phyloP scores from a whole-genome alignment of 2,329 filamentous ascomycete genomes.

The Talaromyces marneffei region DNA sequence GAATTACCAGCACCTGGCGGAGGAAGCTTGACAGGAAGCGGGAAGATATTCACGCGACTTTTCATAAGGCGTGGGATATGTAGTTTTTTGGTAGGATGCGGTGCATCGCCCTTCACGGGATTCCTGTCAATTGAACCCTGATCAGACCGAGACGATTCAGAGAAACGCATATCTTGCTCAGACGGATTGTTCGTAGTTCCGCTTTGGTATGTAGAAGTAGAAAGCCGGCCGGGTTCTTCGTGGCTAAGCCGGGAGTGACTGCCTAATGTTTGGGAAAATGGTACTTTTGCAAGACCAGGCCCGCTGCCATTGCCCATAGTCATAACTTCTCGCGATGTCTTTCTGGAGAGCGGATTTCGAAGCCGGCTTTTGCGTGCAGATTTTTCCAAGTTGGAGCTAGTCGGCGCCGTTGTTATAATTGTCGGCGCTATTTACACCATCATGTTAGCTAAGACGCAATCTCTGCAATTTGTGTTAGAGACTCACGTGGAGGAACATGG shows the following conservation, averaged over 20 bases:
- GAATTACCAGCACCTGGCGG: constrained; percentile 38
- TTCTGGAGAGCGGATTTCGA: constrained; percentile 35
- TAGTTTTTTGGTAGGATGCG: constrained; percentile 64
- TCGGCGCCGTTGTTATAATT: constrained; percentile 91
- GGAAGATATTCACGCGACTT: constrained; percentile 74
- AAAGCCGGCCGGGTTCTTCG: constrained; percentile 54
- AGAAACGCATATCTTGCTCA: constrained; percentile 60
- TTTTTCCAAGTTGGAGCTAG: constrained; percentile 54
- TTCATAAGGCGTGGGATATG: constrained; percentile 70
- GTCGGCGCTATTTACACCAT: constrained; percentile 43
- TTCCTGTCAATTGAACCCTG: constrained; percentile 65
- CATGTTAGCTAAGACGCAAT: background rate
- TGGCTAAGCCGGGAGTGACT: constrained; percentile 50
- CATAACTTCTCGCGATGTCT: constrained; percentile 28
- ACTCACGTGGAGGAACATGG: constrained; percentile 35
- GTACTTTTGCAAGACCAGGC: background rate
- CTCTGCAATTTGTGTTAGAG: background rate
- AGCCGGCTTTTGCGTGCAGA: constrained; percentile 37
- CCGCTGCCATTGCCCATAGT: constrained; percentile 17
- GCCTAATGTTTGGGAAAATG: constrained; percentile 6
- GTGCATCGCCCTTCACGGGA: constrained; percentile 54
- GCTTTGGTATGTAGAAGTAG: constrained; percentile 41
- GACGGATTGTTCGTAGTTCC: constrained; percentile 54
- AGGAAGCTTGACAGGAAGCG: constrained; percentile 70
- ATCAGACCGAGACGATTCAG: constrained; percentile 87